Evolutionary conservation across 225 moss, liverwort and hornwort species (phyloP).

Genomic region (Thuidium tamariscinum): DNA sequence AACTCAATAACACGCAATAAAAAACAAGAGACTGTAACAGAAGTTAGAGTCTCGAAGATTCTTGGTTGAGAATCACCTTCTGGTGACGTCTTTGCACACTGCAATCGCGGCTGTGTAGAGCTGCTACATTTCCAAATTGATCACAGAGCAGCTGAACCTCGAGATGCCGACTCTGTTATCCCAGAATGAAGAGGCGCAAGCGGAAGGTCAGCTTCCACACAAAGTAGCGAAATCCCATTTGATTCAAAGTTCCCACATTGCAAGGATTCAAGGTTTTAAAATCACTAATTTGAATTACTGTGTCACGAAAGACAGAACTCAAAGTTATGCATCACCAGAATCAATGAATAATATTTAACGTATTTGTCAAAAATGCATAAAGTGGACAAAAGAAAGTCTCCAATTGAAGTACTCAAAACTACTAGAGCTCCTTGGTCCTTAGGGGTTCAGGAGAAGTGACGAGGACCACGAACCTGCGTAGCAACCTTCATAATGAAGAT

Average conservation of each 20-base stretch:
- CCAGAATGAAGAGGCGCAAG: neutral
- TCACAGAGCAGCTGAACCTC: constrained; percentile 96
- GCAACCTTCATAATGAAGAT: constrained; percentile 99
- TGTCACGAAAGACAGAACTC: neutral
- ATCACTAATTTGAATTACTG: neutral
- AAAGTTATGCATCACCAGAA: neutral
- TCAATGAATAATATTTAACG: neutral
- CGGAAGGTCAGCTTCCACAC: neutral
- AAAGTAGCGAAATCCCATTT: neutral
- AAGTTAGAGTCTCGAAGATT: neutral
- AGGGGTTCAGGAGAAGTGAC: neutral
- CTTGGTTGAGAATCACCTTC: constrained; percentile 36
- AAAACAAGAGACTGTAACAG: neutral
- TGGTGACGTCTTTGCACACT: constrained; percentile 95
- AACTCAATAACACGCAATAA: neutral
- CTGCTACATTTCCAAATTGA: constrained; percentile 80
- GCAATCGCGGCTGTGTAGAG: constrained; percentile 95
- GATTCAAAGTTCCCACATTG: neutral
- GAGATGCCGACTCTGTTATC: constrained; percentile 83
- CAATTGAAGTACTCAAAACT: neutral
- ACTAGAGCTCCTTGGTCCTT: neutral
- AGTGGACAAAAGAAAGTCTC: neutral
- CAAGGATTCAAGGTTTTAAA: neutral
- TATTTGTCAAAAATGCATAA: neutral
- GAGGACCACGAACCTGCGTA: constrained; percentile 49